Evolutionary conservation across 2,329 filamentous ascomycete genomes (phyloP), one percentile per base, ranked within the genome.

Genomic region (Venturia effusa): DNA sequence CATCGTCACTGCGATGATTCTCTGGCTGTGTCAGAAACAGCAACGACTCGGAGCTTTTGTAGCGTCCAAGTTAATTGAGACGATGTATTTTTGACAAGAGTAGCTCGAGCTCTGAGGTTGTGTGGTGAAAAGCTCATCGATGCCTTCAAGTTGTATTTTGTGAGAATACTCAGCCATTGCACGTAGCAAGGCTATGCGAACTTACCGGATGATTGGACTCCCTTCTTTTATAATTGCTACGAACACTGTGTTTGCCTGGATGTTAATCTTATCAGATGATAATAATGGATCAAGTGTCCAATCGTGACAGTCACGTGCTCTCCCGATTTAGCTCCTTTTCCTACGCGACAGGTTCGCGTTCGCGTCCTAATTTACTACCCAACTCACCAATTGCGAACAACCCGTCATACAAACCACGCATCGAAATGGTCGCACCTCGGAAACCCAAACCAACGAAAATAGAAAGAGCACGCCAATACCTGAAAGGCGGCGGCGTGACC

Each of bases 401-500:
- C 3, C 37, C 37, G 27, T 51, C 22, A 27, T 17, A n/a, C 32
- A 15, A 34, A 34, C 15, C 24, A 54, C 5, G 7, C 24, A 22
- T 17, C 22, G 34, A 34, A 19, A 48, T 48, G 41, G 61, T 37
- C 32, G 61, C 61, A 19, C 24, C 34, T 2, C 61, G 32, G 2
- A 54, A 54, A 62, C 61, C 45, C 30, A 64, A 64, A 43, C 39
- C 64, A 37, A 75, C 77, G 8, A 77, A 74, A 63, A 69, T 75
- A 51, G 77, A 81, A 66, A 74, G 78, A 63, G 81, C 80, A 34
- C 76, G 79, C 55, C 75, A 78, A 59, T 78, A 72, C 71, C 79
- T 87, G 65, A 81, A 76, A 66, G 84, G 74, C 68, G 84, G 84
- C 57, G 88, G 87, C 37, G 80, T 92, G 13, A 76, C 79, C 7